phyloP scores from a whole-genome alignment of 1,139 yeast species.

The Kazachstania sp. region DNA sequence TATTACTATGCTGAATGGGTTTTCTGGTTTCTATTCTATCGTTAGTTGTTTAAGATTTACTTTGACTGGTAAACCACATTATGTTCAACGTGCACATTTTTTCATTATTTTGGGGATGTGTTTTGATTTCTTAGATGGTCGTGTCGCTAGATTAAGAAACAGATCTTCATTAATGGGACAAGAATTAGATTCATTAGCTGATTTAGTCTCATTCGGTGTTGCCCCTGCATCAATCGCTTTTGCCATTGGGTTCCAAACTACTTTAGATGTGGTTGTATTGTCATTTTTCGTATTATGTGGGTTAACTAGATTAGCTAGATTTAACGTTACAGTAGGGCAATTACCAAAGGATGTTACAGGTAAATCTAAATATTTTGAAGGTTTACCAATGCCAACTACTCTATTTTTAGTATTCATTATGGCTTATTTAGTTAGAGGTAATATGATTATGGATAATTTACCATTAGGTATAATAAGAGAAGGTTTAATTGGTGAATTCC shows the following conservation, averaged over 20 bases:
- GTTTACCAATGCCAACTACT: constrained; percentile 90
- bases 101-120: constrained; percentile 83
- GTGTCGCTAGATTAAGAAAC: constrained; percentile 90
- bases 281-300: constrained; percentile 90
- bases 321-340: constrained; percentile 86
- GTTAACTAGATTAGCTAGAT: constrained; percentile 85
- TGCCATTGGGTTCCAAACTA: constrained; percentile 79
- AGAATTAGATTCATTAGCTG: constrained; percentile 93
- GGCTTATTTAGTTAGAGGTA: constrained; percentile 54
- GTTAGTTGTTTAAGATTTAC: constrained; percentile 77
- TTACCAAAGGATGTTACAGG: constrained; percentile 84
- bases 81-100: constrained; percentile 82
- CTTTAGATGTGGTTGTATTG: constrained; percentile 67
- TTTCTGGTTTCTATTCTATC: constrained; percentile 82
- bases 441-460: constrained; percentile 37
- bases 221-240: constrained; percentile 92
- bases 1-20: constrained; percentile 85
- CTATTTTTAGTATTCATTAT: constrained; percentile 62
- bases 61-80: constrained; percentile 54
- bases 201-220: constrained; percentile 84
- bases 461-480: constrained; percentile 58
- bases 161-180: constrained; percentile 94
- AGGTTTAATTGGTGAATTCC: constrained; percentile 60
- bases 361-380: constrained; percentile 80
- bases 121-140: constrained; percentile 93